A percentile compares a stretch with the other conserved stretches of the same genome.
Evolutionary conservation across 2,329 filamentous ascomycete genomes (phyloP).

Genomic region (Apiospora sp.): DNA sequence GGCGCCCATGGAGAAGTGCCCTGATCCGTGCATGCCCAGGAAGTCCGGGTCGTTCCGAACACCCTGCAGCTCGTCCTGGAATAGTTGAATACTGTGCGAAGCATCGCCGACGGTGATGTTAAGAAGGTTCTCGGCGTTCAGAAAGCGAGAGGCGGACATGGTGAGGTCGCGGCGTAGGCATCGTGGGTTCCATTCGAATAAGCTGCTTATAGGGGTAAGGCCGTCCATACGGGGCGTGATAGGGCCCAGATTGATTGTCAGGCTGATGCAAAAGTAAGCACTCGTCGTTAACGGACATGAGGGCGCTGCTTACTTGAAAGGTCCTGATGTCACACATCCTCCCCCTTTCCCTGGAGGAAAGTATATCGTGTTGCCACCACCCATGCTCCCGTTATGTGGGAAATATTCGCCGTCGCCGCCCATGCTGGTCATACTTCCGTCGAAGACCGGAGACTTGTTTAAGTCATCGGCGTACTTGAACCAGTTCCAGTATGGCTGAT

Average conservation of each 20-base stretch:
- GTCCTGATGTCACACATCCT: conserved; percentile 57
- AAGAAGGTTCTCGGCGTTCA: neutral
- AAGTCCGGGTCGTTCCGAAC: conserved; percentile 27
- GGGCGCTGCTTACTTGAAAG: conserved; percentile 42
- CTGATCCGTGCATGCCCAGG: conserved; percentile 11
- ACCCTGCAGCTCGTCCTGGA: conserved; percentile 20
- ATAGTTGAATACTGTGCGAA: neutral
- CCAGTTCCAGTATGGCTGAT: conserved; percentile 58
- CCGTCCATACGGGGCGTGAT: conserved; percentile 21
- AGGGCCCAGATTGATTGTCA: neutral
- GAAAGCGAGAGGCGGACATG: neutral
- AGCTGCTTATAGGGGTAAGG: conserved; percentile 12
- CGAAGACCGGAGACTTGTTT: conserved; percentile 59
- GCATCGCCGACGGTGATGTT: conserved; percentile 20
- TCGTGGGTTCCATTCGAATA: conserved; percentile 25
- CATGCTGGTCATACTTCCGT: conserved; percentile 59
- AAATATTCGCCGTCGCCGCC: conserved; percentile 52
- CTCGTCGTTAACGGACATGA: too few relatives aligned
- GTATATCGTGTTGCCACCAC: conserved; percentile 34
- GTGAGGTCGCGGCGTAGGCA: conserved; percentile 11
- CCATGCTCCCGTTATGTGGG: conserved; percentile 30
- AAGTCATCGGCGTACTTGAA: conserved; percentile 54
- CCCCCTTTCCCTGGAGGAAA: conserved; percentile 60
- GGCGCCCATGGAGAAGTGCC: conserved; percentile 12
- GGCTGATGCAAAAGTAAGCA: too few relatives aligned